Evolutionary conservation across 2,329 filamentous ascomycete genomes (phyloP), one percentile per base, ranked within the genome.

Genomic region (Pseudonectria buxi): DNA sequence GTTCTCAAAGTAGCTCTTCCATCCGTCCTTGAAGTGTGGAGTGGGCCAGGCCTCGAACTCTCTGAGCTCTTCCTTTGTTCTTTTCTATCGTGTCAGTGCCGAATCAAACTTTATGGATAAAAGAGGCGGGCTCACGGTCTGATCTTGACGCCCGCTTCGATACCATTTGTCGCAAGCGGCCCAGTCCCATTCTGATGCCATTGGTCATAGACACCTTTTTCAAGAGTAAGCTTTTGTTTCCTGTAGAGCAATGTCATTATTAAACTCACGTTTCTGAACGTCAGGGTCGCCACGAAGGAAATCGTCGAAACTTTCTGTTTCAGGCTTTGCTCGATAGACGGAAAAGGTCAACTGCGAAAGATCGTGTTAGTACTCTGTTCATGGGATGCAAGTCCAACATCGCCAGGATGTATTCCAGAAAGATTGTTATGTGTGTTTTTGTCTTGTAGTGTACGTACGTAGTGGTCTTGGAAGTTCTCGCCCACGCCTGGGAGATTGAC

Each of bases 1-100:
- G 56, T 89, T 63, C 67, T 86, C 83, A 62, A 89, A 90, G 65
- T 90, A 89, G 35, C 74, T 80, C 50, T 89, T 78, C 83, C 83
- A 90, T 3, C 83, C 83, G 6, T 74, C 72, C 30, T 71, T 72
- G 67, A 90, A 90, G 35, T 86, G 78, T 10, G 77, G 76, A 31
- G 77, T 86, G 0, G 84, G 83, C 82, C 84, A 86, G 6, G 59
- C 71, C 55, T 82, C 78, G 59, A 88, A 83, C 50, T 78, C 66
- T 33, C 72, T 68, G 13, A 86, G 68, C 51, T 89, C 84, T 30
- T 81, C 63, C 40, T 77, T 67, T 0, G 74, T 84, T 0, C 18
- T 22, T 6, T 9, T 5, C 5, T 22, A n/a, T n/a, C n/a, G n/a
- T n/a, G n/a, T n/a, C n/a, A n/a, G n/a, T n/a, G n/a, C n/a, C n/a